A percentile compares a stretch with the other conserved stretches of the same genome.
Conservation (phyloP, 2,329 filamentous ascomycete genomes). For the Alternaria sp. region DNA sequence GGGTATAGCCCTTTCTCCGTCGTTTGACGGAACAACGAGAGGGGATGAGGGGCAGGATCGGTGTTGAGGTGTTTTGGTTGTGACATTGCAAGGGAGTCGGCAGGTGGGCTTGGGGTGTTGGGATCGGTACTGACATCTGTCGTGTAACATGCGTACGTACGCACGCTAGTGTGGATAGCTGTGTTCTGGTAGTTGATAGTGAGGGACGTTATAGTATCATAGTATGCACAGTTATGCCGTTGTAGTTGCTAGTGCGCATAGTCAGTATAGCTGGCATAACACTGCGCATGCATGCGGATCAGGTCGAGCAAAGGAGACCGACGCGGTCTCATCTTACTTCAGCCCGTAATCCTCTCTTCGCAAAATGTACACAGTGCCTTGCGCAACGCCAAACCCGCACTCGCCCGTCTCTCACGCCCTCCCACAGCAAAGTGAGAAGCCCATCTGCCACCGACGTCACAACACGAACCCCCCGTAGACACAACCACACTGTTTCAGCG, state of each 20-base stretch:
- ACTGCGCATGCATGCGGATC: not conserved
- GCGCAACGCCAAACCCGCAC: not conserved
- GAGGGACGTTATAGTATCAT: not conserved
- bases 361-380: not conserved
- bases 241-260: not conserved
- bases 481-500: slow-evolving; percentile 6
- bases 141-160: slow-evolving; percentile 17
- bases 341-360: not conserved
- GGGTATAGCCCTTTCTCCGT: not conserved
- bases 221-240: not conserved
- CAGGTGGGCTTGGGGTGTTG: not conserved
- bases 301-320: no score
- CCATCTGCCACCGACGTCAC: slow-evolving; percentile 18
- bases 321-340: fast-evolving
- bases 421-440: not conserved
- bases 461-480: slow-evolving; percentile 4
- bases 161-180: not conserved
- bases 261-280: not conserved
- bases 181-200: not conserved
- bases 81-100: not conserved
- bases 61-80: not conserved
- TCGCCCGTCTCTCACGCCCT: not conserved
- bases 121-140: slow-evolving; percentile 8
- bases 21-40: not conserved
- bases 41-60: not conserved